Evolutionary conservation across 371 early-diverging fungal genomes (phyloP).

Genomic region (Rhizopus delemar): DNA sequence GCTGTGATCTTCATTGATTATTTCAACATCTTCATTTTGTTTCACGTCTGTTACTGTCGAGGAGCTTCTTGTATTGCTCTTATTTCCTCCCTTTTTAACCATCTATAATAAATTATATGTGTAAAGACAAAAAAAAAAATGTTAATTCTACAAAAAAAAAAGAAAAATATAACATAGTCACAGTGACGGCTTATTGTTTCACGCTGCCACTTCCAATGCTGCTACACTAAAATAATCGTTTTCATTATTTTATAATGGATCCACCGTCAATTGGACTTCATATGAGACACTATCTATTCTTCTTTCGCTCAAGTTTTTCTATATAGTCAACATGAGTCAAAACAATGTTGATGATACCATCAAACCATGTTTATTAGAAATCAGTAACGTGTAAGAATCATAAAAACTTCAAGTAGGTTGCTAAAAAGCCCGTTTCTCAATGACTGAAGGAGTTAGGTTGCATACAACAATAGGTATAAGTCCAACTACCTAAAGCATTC

Average conservation of each 20-base stretch:
- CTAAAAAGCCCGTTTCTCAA: too few relatives aligned
- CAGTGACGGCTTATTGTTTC: background rate
- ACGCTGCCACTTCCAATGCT: too few relatives aligned
- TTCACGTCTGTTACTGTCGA: constrained; percentile 6
- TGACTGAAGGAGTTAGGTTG: background rate
- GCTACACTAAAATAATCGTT: too few relatives aligned
- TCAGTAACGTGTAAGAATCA: too few relatives aligned
- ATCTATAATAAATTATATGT: constrained; percentile 3
- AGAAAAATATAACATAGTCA: background rate
- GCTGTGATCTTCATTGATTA: constrained; percentile 17
- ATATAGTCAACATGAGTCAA: too few relatives aligned
- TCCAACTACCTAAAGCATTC: constrained; percentile 15
- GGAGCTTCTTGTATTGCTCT: constrained; percentile 11
- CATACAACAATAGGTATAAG: background rate
- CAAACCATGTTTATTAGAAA: too few relatives aligned
- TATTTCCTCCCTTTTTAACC: constrained; percentile 20
- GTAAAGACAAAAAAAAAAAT: background rate
- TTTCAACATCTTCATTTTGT: constrained; percentile 5
- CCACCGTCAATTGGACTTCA: too few relatives aligned
- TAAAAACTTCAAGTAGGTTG: too few relatives aligned
- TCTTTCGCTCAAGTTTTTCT: too few relatives aligned
- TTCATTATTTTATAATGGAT: too few relatives aligned
- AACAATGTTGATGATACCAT: too few relatives aligned
- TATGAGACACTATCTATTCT: too few relatives aligned
- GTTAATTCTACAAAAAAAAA: constrained; percentile 4